A percentile compares a stretch with the other conserved stretches of the same genome.
Conservation (phyloP, 2,329 filamentous ascomycete species). For the Hymenoscyphus occultus region DNA sequence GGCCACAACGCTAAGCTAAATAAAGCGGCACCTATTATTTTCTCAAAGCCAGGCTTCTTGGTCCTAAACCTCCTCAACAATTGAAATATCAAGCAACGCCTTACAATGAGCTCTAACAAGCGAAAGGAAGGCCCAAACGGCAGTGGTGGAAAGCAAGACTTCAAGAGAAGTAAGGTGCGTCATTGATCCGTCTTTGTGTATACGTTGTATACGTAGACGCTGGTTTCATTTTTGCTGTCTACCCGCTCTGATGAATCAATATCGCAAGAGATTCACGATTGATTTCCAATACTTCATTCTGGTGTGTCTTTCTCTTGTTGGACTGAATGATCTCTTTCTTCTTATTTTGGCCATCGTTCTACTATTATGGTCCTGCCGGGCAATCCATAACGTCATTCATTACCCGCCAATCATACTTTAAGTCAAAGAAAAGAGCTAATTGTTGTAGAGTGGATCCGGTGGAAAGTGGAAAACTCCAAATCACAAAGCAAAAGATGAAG, state of each 20-base stretch:
- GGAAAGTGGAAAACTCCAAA: slow-evolving; percentile 60
- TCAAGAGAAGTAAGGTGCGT: slow-evolving; percentile 18
- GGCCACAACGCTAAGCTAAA: no score
- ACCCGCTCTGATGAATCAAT: neutral
- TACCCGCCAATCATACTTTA: neutral
- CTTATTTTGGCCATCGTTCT: neutral
- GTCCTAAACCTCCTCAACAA: no score
- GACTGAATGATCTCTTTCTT: neutral
- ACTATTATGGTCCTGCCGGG: neutral
- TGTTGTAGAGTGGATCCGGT: slow-evolving; percentile 43
- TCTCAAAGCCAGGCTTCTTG: no score
- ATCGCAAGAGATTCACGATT: neutral
- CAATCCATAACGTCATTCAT: neutral
- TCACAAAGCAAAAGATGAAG: slow-evolving; percentile 49
- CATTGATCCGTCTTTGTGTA: neutral
- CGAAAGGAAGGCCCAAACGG: slow-evolving; percentile 17
- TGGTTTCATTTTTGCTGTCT: neutral
- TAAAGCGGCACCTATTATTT: no score
- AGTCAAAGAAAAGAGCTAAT: neutral
- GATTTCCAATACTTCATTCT: no score
- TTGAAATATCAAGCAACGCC: neutral
- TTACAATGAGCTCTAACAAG: slow-evolving; percentile 16
- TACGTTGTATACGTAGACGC: neutral
- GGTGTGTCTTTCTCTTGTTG: no score
- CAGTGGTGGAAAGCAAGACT: slow-evolving; percentile 8